A percentile compares a stretch with the other conserved stretches of the same genome.
These are phyloP conservation scores for Tilletia walkeri DNA, from an alignment of 1,284 basidiomycete species.

Conservation along the genomic window DNA sequence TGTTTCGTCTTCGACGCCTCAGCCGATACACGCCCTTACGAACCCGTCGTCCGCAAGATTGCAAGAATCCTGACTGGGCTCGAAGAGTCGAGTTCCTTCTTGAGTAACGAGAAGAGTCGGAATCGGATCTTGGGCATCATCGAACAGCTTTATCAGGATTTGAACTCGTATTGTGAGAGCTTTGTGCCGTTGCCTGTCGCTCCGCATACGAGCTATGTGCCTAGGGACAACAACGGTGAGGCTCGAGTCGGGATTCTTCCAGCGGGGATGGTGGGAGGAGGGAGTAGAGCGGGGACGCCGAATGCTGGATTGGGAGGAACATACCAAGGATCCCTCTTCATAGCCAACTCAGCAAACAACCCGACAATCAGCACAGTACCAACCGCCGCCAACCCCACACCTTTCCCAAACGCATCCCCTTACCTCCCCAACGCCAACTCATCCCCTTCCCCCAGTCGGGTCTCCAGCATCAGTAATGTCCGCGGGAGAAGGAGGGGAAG, in stretches of 20 bases:
- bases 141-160: slow-evolving; percentile 93
- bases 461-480: not conserved
- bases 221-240: no score
- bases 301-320: not conserved
- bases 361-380: not conserved
- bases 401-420: not conserved
- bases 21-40: slow-evolving; percentile 88
- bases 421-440: not conserved
- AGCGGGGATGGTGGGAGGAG: not conserved
- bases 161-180: slow-evolving; percentile 75
- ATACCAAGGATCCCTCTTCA: not conserved
- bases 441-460: slow-evolving; percentile 4
- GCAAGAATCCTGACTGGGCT: slow-evolving; percentile 80
- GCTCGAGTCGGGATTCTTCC: not conserved
- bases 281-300: not conserved
- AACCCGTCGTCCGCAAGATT: slow-evolving; percentile 91
- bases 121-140: slow-evolving; percentile 79
- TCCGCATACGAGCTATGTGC: slow-evolving; percentile 35
- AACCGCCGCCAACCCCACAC: not conserved
- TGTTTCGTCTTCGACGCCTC: slow-evolving; percentile 82
- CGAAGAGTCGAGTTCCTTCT: slow-evolving; percentile 84
- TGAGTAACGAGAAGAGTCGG: slow-evolving; percentile 64
- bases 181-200: slow-evolving; percentile 53
- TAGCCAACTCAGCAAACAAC: not conserved
- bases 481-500: not conserved